Base-by-base conservation (phyloP, 176 grass and related monocot genomes). In the Avena atlantica region DNA sequence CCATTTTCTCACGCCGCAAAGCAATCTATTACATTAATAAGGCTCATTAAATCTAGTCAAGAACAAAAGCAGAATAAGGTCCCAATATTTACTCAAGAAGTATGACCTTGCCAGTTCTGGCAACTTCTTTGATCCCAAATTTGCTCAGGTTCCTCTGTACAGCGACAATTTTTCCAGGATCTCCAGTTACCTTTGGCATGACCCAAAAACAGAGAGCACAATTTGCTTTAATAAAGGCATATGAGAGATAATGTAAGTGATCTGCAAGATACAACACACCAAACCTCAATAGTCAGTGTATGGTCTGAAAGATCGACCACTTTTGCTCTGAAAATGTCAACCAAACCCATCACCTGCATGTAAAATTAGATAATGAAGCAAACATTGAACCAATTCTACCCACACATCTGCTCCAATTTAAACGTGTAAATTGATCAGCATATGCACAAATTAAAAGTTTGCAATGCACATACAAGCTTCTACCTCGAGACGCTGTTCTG, bases 101-200 rank as follows among this genome's bases (percentile, higher is more conserved):
- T 74, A 82, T 85, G 60, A 96, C 94, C 89, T 96, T 96, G 81
- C 94, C 93, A 82, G 93, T 93, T 93, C 91, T 86, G 62, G 88
- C 88, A 91, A 95, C 92, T 85, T 95, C 93, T 89, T 89, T 95
- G 36, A 95, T 91, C 62, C 91, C 93, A 78, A 93, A 87, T 80
- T 92, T 95, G 34, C 70, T 89, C 56, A 95, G 62, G 45, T 88
- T 91, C 56, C 76, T 91, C 55, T 91, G 90, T 24, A 93, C 76
- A 67, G 88, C 93, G 24, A 78, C 91, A 12, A 95, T 85, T 86
- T 95, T 95, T 19, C 93, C 93, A 84, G 93, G 93, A 89, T 95
- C 93, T 79, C 93, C 93, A 69, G 91, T 85, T 87, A 95, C 93
- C 93, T 94, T 72, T 24, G 85, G 59, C 11, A 47, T 17, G 78